Evolutionary conservation across 129 eudicot genomes (phyloP).

Genomic region (Flaveria trinervia): DNA sequence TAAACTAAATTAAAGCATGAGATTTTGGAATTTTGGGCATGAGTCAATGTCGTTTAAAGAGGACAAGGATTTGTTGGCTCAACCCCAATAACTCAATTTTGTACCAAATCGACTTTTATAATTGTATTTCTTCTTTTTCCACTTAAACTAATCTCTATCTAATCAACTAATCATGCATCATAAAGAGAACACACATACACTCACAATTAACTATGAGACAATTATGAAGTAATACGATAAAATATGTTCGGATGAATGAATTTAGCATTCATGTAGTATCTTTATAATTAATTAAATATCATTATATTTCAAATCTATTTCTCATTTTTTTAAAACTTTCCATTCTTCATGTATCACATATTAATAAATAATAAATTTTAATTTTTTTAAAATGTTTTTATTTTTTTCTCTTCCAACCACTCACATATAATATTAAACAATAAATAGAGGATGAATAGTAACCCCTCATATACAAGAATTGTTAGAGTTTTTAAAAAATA

Average conservation of each 20-base stretch:
- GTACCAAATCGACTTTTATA: slow-evolving; percentile 37
- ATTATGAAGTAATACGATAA: not conserved
- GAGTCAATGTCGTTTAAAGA: slow-evolving; percentile 29
- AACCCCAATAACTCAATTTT: slow-evolving; percentile 40
- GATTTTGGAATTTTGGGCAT: slow-evolving; percentile 21
- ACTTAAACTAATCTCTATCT: slow-evolving; percentile 32
- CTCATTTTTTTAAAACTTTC: no score
- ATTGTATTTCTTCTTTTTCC: not conserved
- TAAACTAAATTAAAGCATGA: slow-evolving; percentile 20
- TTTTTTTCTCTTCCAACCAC: no score
- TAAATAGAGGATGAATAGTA: no score
- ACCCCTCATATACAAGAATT: no score
- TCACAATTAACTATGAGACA: slow-evolving; percentile 3
- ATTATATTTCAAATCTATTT: no score
- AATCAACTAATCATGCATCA: slow-evolving; percentile 35
- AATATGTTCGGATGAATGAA: not conserved
- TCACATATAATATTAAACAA: no score
- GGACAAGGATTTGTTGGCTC: slow-evolving; percentile 59
- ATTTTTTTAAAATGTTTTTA: no score
- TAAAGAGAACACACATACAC: slow-evolving; percentile 19
- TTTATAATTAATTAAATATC: no score
- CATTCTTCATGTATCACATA: no score
- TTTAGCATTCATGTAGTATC: no score
- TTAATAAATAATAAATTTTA: no score
- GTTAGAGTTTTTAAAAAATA: no score